phyloP scores from a whole-genome alignment of 441 rosid genomes.

The Arabidopsis hybrid region DNA sequence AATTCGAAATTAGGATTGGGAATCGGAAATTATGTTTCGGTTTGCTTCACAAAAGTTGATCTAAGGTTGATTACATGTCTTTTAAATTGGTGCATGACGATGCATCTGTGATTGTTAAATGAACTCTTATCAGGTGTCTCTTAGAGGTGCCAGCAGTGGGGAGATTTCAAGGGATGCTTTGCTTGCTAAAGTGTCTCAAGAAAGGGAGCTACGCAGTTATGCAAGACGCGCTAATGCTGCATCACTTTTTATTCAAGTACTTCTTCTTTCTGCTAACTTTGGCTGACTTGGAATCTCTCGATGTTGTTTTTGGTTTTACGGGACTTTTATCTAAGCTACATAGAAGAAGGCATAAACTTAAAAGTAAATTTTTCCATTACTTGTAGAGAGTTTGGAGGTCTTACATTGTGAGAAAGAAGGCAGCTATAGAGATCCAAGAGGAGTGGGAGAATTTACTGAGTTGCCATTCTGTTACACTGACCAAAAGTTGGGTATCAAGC shows the following conservation, averaged over 20 bases:
- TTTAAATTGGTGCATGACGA: not conserved
- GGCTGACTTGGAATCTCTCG: conserved; percentile 20
- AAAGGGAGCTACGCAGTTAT: conserved; percentile 83
- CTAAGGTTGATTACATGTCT: not conserved
- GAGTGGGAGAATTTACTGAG: conserved; percentile 75
- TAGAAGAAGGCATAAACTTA: not conserved
- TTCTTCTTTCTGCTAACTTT: not conserved
- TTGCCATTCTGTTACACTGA: conserved; percentile 50
- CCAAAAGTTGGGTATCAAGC: conserved; percentile 67
- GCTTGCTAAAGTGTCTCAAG: conserved; percentile 83
- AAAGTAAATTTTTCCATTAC: conserved; percentile 19
- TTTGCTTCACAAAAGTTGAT: not conserved
- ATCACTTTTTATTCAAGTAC: conserved; percentile 60
- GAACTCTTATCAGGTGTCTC: conserved; percentile 68
- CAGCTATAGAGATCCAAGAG: conserved; percentile 64
- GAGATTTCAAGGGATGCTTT: conserved; percentile 96
- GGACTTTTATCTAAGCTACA: conserved; percentile 1
- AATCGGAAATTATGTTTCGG: not conserved
- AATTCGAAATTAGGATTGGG: not conserved
- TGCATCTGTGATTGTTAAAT: conserved; percentile 14
- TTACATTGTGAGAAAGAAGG: conserved; percentile 62
- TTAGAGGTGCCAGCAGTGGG: conserved; percentile 90
- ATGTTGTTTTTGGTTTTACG: conserved; percentile 11
- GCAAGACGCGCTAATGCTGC: conserved; percentile 81
- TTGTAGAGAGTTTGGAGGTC: conserved; percentile 95